Evolutionary conservation across 306 rosid genomes (phyloP).

Genomic region (Malus domestica): ASM211411v1 NC_041793.1:31568001-31568500

Average conservation of each 20-base stretch:
- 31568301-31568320: slow-evolving; percentile 5
- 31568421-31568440: slow-evolving; percentile 77
- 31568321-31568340: not conserved
- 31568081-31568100: slow-evolving; percentile 53
- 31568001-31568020: not conserved
- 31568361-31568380: slow-evolving; percentile 61
- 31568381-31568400: slow-evolving; percentile 56
- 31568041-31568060: slow-evolving; percentile 59
- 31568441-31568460: slow-evolving; percentile 77
- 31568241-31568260: slow-evolving; percentile 9
- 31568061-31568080: slow-evolving; percentile 67
- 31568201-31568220: slow-evolving; percentile 65
- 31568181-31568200: slow-evolving; percentile 62
- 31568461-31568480: slow-evolving; percentile 57
- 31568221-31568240: slow-evolving; percentile 82
- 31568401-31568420: slow-evolving; percentile 73
- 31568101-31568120: slow-evolving; percentile 47
- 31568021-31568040: not conserved
- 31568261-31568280: not conserved
- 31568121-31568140: slow-evolving; percentile 61
- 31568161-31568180: slow-evolving; percentile 59
- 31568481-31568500: slow-evolving; percentile 53
- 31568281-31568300: not conserved
- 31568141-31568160: slow-evolving; percentile 55
- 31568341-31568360: not conserved